These are phyloP conservation scores for Solidago caesia DNA, from an alignment of 129 eudicot genomes.

Conservation along the genomic window DNA sequence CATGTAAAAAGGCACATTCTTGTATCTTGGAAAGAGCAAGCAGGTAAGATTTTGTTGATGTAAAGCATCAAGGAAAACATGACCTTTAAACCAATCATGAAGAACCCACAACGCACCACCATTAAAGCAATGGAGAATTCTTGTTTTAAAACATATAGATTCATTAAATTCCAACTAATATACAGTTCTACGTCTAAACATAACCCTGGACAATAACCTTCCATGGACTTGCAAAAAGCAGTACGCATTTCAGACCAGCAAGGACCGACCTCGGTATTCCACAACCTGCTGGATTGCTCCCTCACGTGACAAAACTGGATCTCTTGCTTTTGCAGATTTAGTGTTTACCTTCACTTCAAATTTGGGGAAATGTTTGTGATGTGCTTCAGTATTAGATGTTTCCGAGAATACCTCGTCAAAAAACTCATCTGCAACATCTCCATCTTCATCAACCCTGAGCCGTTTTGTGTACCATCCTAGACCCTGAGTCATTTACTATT, in stretches of 20 bases:
- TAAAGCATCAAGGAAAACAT: background rate
- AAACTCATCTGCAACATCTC: slow-evolving; percentile 94
- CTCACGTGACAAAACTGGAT: slow-evolving; percentile 41
- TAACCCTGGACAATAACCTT: slow-evolving; percentile 5
- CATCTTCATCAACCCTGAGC: slow-evolving; percentile 89
- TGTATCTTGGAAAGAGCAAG: background rate
- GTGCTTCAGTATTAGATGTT: slow-evolving; percentile 30
- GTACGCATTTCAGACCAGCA: background rate
- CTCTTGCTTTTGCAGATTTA: slow-evolving; percentile 58
- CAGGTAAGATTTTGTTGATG: background rate
- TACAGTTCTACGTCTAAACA: slow-evolving; percentile 7
- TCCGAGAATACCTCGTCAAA: slow-evolving; percentile 57
- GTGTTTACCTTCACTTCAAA: slow-evolving; percentile 61
- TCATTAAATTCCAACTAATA: background rate
- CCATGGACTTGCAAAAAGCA: slow-evolving; percentile 1
- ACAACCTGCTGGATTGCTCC: slow-evolving; percentile 65
- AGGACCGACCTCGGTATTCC: slow-evolving; percentile 52
- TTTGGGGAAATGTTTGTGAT: slow-evolving; percentile 41
- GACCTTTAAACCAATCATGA: slow-evolving; percentile 1
- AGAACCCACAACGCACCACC: slow-evolving; percentile 6
- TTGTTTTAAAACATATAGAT: background rate
- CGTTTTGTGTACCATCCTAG: slow-evolving; percentile 73
- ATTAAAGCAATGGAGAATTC: slow-evolving; percentile 3
- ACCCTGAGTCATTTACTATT: slow-evolving; percentile 45
- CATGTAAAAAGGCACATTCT: background rate